Evolutionary conservation across 2,329 filamentous ascomycete species (phyloP), one percentile per base, ranked within the genome.

Genomic region (Penicillium frequentans): DNA sequence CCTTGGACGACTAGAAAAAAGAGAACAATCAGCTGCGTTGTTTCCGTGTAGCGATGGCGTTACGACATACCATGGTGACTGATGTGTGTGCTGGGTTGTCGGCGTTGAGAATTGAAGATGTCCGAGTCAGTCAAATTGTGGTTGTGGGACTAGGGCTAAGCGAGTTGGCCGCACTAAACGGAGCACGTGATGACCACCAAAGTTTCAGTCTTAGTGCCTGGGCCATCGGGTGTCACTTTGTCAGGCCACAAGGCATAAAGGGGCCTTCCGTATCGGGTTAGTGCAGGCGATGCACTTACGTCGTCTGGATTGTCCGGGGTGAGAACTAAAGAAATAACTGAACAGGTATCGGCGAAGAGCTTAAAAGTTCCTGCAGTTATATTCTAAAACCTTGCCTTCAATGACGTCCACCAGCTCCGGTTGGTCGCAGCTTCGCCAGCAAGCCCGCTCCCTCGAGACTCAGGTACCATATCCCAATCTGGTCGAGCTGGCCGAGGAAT

Each of bases 391-490:
- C 26, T 47, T 53, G 42, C 27, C 49, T 47, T 49, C 50, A 62
- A 87, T 86, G 84, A 78, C 82, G 62, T 71, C 81, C 64, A 86
- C 77, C n/a, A 76, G 78, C 61, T 82, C 84, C 62, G 88, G 92
- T 78, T 99, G 95, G 95, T 88, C 91, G 70, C 92, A 97, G 79
- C 84, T 98, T 66, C 90, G 95, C 68, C 92, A 97, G 74, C 93
- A 98, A 78, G 91, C 92, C 60, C 85, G 95, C 68, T 86, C 87
- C 45, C 82, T 97, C 61, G 95, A 99, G 76, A 91, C 89, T 59
- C 93, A 98, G 84, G 93, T 96, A 81, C 63, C 74, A 60, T 42
- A 31, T 33, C 26, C 21, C 19, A 33, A 33, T 10, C 44, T 24
- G 43, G 21, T 33, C 43, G 23, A 54, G 39, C 43, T 56, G 43